Conservation (phyloP, 345 rosid species). For the Mercurialis annua region DNA sequence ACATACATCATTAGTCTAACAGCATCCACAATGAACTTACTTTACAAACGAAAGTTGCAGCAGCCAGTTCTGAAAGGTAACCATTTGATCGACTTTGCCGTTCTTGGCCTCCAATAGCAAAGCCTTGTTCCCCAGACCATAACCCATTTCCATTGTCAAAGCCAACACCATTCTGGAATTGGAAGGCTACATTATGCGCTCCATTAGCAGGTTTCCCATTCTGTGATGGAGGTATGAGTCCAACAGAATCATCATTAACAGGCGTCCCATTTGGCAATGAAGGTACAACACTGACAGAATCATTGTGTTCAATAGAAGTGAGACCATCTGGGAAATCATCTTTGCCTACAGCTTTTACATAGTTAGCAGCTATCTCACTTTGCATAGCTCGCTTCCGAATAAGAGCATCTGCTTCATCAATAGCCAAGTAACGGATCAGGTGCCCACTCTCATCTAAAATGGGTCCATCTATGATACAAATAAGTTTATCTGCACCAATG, state of each 20-base stretch:
- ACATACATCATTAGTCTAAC: neutral
- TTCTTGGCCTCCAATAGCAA: constrained; percentile 95
- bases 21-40: constrained; percentile 31
- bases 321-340: constrained; percentile 46
- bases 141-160: constrained; percentile 79
- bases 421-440: constrained; percentile 81
- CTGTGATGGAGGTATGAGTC: constrained; percentile 31
- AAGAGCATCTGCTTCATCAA: constrained; percentile 84
- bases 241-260: constrained; percentile 43
- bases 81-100: constrained; percentile 70
- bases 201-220: constrained; percentile 42
- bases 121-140: constrained; percentile 86
- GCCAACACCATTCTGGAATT: constrained; percentile 86
- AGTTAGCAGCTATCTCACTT: constrained; percentile 88
- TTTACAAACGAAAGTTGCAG: constrained; percentile 93
- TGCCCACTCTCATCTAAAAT: constrained; percentile 75
- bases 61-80: constrained; percentile 87
- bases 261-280: constrained; percentile 42
- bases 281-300: constrained; percentile 40
- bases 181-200: constrained; percentile 48
- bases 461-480: constrained; percentile 89
- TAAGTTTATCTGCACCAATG: constrained; percentile 92
- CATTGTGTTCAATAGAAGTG: constrained; percentile 34
- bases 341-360: constrained; percentile 77
- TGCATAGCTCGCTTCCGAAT: constrained; percentile 78